Evolutionary conservation across 2,329 filamentous ascomycete species (phyloP).

Genomic region (Beauveria pseudobassiana): DNA sequence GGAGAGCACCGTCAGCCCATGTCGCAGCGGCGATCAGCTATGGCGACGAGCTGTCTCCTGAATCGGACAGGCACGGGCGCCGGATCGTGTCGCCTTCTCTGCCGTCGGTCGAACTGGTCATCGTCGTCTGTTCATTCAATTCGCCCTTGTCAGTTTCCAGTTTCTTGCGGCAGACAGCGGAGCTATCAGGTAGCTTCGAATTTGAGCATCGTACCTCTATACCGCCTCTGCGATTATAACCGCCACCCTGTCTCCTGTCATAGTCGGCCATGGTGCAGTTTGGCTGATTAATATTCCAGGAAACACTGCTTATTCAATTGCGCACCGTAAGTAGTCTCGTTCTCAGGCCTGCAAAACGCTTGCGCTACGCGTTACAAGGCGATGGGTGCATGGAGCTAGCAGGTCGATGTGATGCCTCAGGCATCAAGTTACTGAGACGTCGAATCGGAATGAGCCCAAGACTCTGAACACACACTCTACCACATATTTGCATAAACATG

Average conservation of each 20-base stretch:
- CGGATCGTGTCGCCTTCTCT: constrained; percentile 66
- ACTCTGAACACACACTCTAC: neutral
- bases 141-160: neutral
- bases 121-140: constrained; percentile 31
- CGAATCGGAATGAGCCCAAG: neutral
- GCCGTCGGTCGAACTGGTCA: constrained; percentile 68
- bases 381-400: neutral
- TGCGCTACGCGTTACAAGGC: constrained; percentile 1
- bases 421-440: neutral
- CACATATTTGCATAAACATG: neutral
- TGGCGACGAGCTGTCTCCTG: constrained; percentile 68
- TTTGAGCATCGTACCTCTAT: constrained; percentile 57
- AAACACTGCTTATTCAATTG: constrained; percentile 16
- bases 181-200: constrained; percentile 10
- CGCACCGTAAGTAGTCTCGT: neutral
- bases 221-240: constrained; percentile 65
- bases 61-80: constrained; percentile 61
- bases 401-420: constrained; percentile 13
- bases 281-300: constrained; percentile 1
- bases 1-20: constrained; percentile 66
- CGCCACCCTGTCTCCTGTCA: constrained; percentile 45
- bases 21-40: constrained; percentile 76
- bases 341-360: constrained; percentile 8
- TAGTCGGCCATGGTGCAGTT: constrained; percentile 43
- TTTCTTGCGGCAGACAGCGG: neutral